phyloP scores from a whole-genome alignment of 2,329 filamentous ascomycete genomes.

The Arthrobotrys musiformis region DNA sequence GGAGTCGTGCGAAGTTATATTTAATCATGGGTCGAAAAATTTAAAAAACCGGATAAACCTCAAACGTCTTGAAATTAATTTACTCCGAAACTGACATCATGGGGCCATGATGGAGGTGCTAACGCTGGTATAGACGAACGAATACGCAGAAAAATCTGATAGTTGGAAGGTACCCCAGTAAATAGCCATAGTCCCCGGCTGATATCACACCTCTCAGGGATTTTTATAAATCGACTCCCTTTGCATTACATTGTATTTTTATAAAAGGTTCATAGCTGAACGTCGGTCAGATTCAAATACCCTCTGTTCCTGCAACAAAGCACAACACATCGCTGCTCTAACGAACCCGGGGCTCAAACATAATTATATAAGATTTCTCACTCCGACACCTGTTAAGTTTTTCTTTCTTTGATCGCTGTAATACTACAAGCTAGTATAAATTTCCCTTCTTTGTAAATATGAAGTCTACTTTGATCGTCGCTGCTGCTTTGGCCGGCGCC shows the following conservation, averaged over 20 bases:
- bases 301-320: background rate
- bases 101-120: background rate
- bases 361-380: background rate
- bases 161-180: background rate
- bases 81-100: slow-evolving; percentile 10
- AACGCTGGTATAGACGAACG: background rate
- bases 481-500: slow-evolving; percentile 39
- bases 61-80: slow-evolving; percentile 31
- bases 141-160: slow-evolving; percentile 1
- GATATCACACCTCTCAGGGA: background rate
- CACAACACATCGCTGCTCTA: background rate
- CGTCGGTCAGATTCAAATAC: background rate
- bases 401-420: background rate
- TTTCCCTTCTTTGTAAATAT: slow-evolving; percentile 21
- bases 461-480: slow-evolving; percentile 31
- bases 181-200: background rate
- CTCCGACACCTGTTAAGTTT: background rate
- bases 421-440: background rate
- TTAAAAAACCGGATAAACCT: slow-evolving; percentile 44
- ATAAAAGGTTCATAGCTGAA: background rate
- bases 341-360: slow-evolving; percentile 7
- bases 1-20: background rate
- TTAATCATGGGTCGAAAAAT: slow-evolving; percentile 12
- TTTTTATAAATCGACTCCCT: background rate
- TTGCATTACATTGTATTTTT: slow-evolving; percentile 1